A percentile compares a stretch with the other conserved stretches of the same genome.
Conservation (phyloP, 2,329 filamentous ascomycete genomes). For the Cyphellophora attinorum region DNA sequence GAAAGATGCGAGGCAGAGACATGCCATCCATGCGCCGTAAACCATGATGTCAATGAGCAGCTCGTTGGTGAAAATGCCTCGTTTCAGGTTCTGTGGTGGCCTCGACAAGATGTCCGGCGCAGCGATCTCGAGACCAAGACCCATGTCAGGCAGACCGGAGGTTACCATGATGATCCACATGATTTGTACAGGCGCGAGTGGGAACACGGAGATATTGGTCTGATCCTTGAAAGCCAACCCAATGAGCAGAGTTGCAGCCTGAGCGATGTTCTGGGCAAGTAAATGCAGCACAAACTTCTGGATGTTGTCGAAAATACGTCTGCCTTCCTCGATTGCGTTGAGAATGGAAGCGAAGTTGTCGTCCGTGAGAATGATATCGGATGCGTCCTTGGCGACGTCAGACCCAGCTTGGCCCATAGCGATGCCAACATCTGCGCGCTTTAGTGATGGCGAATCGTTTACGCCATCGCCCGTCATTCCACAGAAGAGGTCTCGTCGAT, state of each 20-base stretch:
- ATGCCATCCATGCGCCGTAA: slow-evolving; percentile 70
- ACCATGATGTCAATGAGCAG: slow-evolving; percentile 70
- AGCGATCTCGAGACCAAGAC: slow-evolving; percentile 69
- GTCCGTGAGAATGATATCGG: slow-evolving; percentile 63
- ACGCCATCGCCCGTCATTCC: slow-evolving; percentile 88
- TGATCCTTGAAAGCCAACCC: slow-evolving; percentile 73
- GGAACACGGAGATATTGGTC: slow-evolving; percentile 67
- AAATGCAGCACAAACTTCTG: slow-evolving; percentile 80
- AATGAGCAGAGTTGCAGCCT: slow-evolving; percentile 70
- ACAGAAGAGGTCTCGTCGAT: slow-evolving; percentile 56
- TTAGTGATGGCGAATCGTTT: slow-evolving; percentile 75
- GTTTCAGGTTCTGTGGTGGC: slow-evolving; percentile 50
- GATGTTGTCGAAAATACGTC: slow-evolving; percentile 81
- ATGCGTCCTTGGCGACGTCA: slow-evolving; percentile 66
- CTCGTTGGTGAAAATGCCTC: slow-evolving; percentile 68
- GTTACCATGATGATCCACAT: slow-evolving; percentile 94
- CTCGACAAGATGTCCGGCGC: slow-evolving; percentile 68
- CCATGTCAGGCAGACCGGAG: slow-evolving; percentile 78
- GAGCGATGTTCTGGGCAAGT: slow-evolving; percentile 70
- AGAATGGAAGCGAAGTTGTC: slow-evolving; percentile 86
- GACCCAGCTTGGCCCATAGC: slow-evolving; percentile 75
- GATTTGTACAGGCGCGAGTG: slow-evolving; percentile 74
- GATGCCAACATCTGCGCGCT: slow-evolving; percentile 75
- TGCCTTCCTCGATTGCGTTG: slow-evolving; percentile 71
- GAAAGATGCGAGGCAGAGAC: slow-evolving; percentile 55